Conservation (phyloP, 2,329 filamentous ascomycete genomes). For the Eurotiales sp. region DNA sequence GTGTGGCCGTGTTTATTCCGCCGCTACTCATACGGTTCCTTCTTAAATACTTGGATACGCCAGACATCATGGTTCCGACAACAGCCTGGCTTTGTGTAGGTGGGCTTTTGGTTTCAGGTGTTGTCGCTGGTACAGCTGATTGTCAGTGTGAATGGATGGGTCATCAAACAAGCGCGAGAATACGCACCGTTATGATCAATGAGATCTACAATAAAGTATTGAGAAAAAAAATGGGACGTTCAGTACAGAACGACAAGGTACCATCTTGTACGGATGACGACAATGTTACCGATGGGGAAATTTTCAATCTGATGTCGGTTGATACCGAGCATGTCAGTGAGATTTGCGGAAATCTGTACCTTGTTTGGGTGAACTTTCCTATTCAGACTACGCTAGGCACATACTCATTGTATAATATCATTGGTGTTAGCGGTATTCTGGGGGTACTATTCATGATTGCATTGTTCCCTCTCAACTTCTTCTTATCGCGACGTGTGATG, state of each 20-base stretch:
- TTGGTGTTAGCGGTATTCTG: background rate
- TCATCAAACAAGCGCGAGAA: background rate
- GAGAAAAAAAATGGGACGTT: background rate
- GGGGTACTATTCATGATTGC: background rate
- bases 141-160: conserved; percentile 4
- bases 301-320: conserved; percentile 6
- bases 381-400: background rate
- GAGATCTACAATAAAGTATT: conserved; percentile 5
- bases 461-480: conserved; percentile 2
- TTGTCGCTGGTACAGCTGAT: background rate
- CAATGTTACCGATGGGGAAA: background rate
- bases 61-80: background rate
- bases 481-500: background rate
- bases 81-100: background rate
- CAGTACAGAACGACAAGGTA: no score
- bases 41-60: background rate
- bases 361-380: conserved; percentile 4
- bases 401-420: background rate
- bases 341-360: background rate
- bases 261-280: background rate
- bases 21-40: background rate
- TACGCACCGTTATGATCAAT: conserved; percentile 1
- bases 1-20: background rate
- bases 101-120: background rate
- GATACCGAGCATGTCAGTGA: background rate